Evolutionary conservation across 441 rosid genomes (phyloP).

Genomic region (Gossypium davidsonii): DNA sequence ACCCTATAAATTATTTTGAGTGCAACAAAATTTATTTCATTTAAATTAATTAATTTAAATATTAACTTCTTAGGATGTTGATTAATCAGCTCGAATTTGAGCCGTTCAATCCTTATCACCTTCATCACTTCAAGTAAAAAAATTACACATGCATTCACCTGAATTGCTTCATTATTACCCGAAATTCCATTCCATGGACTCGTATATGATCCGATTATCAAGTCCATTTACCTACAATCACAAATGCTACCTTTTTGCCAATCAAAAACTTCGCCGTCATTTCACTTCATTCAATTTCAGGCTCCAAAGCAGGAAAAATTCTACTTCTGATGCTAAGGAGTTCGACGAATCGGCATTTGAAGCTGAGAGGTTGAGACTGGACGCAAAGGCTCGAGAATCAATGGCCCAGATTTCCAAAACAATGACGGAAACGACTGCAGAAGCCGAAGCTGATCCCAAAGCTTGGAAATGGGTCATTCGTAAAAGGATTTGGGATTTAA

Average conservation of each 20-base stretch:
- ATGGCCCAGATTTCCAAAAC: conserved; percentile 62
- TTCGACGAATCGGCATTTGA: conserved; percentile 61
- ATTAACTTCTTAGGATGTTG: too few relatives aligned
- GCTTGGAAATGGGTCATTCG: conserved; percentile 92
- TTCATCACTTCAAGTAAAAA: not conserved
- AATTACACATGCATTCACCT: conserved; percentile 6
- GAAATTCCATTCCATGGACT: conserved; percentile 17
- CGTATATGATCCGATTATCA: conserved; percentile 32
- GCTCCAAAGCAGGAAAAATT: conserved; percentile 14
- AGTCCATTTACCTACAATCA: conserved; percentile 18
- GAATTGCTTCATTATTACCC: not conserved
- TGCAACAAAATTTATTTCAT: too few relatives aligned
- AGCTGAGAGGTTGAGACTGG: conserved; percentile 54
- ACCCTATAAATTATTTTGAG: too few relatives aligned
- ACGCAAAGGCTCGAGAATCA: conserved; percentile 54
- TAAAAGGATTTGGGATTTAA: conserved; percentile 72
- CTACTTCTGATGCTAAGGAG: conserved; percentile 21
- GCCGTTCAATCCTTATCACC: conserved; percentile 14
- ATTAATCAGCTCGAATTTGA: not conserved
- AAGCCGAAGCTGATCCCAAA: conserved; percentile 44
- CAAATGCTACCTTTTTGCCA: conserved; percentile 1
- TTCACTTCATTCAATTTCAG: conserved; percentile 16
- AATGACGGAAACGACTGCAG: conserved; percentile 27
- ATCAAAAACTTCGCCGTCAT: not conserved
- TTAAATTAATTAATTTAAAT: too few relatives aligned